Conservation (phyloP, 371 early-diverging fungal species). For the Lichtheimia ornata region DNA sequence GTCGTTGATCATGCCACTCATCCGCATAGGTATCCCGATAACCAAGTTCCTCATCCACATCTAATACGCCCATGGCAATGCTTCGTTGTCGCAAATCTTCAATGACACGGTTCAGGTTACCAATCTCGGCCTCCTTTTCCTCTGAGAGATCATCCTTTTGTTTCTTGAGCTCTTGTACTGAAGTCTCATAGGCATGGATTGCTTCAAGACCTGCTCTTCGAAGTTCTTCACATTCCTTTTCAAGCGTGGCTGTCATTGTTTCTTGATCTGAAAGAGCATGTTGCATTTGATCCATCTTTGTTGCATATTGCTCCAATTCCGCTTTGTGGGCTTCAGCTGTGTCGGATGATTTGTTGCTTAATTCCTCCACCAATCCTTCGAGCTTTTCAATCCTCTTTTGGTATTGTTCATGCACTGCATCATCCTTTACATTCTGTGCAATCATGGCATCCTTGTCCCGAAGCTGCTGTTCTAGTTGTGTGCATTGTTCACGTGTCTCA, state of each 20-base stretch:
- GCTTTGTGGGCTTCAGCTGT: conserved; percentile 12
- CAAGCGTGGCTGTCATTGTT: conserved; percentile 27
- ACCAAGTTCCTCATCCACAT: conserved; percentile 21
- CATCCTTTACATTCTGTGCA: conserved; percentile 14
- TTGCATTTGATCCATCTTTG: conserved; percentile 16
- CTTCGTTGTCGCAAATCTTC: conserved; percentile 29
- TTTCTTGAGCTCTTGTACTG: conserved; percentile 21
- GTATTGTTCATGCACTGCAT: conserved; percentile 14
- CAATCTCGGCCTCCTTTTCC: conserved; percentile 14
- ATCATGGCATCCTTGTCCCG: conserved; percentile 10
- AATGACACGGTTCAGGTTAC: conserved; percentile 15
- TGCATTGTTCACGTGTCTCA: conserved; percentile 9
- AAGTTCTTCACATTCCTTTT: conserved; percentile 44
- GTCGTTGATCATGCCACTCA: conserved; percentile 33
- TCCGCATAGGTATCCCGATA: conserved; percentile 16
- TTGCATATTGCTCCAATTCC: conserved; percentile 7
- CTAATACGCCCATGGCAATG: conserved; percentile 7
- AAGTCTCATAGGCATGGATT: conserved; percentile 33
- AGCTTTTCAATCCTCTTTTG: conserved; percentile 25
- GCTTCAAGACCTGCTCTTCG: conserved; percentile 35
- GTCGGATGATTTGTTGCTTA: conserved; percentile 15
- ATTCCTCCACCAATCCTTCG: conserved; percentile 15
- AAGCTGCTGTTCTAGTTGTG: conserved; percentile 15
- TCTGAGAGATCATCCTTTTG: conserved; percentile 9
- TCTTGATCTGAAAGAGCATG: conserved; percentile 26